phyloP scores from a whole-genome alignment of 148 eudicot species.

The Cornus kousa region DNA sequence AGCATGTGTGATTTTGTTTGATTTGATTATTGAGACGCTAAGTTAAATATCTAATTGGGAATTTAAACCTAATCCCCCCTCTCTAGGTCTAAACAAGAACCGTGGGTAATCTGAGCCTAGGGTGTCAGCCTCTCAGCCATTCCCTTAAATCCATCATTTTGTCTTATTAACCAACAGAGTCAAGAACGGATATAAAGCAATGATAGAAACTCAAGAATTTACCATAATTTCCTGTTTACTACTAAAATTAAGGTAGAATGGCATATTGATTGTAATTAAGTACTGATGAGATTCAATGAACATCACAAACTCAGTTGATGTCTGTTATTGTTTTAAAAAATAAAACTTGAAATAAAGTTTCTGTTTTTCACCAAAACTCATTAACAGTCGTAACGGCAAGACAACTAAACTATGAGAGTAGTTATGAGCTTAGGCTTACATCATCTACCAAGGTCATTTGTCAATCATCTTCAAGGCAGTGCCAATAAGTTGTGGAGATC shows the following conservation, averaged over 20 bases:
- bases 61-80: too few species aligned
- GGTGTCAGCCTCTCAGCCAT: neutral
- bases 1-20: too few species aligned
- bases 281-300: neutral
- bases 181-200: neutral
- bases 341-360: neutral
- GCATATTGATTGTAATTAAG: neutral
- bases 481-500: slow-evolving; percentile 1
- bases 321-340: neutral
- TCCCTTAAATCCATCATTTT: neutral
- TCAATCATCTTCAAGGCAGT: neutral
- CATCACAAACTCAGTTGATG: neutral
- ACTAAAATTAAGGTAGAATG: neutral
- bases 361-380: neutral
- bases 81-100: too few species aligned
- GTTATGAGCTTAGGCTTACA: neutral
- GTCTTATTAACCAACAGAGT: neutral
- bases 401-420: neutral
- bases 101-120: too few species aligned
- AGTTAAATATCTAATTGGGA: too few species aligned
- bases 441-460: neutral
- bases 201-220: neutral
- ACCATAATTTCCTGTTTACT: neutral
- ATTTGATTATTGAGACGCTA: too few species aligned
- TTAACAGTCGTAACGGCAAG: neutral